These are phyloP conservation scores for Panicum miliaceum DNA, from an alignment of 176 grass and related monocot species.

Conservation along the genomic window DNA sequence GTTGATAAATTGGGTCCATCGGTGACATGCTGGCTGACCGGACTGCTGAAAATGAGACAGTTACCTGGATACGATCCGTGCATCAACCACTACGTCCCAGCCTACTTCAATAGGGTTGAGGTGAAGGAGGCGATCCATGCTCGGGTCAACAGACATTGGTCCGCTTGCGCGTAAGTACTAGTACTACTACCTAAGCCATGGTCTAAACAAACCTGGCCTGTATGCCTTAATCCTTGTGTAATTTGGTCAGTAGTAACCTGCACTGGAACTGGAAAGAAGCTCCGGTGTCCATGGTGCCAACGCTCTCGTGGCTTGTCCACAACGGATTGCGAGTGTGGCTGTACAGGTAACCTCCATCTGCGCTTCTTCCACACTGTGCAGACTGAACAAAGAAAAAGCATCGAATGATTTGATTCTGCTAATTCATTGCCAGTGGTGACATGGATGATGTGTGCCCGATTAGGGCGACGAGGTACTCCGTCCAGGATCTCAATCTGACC, in stretches of 20 bases:
- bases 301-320: slow-evolving; percentile 12
- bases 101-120: slow-evolving; percentile 49
- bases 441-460: slow-evolving; percentile 50
- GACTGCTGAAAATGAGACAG: slow-evolving; percentile 20
- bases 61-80: slow-evolving; percentile 52
- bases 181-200: not conserved
- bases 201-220: not conserved
- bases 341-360: slow-evolving; percentile 35
- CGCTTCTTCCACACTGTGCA: not conserved
- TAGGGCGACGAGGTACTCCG: slow-evolving; percentile 53
- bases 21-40: no score
- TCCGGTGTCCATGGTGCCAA: slow-evolving; percentile 21
- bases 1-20: not conserved
- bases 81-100: not conserved
- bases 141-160: slow-evolving; percentile 33
- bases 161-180: slow-evolving; percentile 36
- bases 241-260: not conserved
- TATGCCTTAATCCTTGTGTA: not conserved
- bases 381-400: not conserved
- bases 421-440: slow-evolving; percentile 44
- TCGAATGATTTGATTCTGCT: not conserved
- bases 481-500: slow-evolving; percentile 47
- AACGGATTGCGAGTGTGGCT: slow-evolving; percentile 48
- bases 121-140: slow-evolving; percentile 65
- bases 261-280: slow-evolving; percentile 2